A percentile compares a stretch with the other conserved stretches of the same genome.
These are phyloP conservation scores for Rhodotorula kratochvilovae DNA, from an alignment of 768 basidiomycete species.

Conservation along the genomic window DNA sequence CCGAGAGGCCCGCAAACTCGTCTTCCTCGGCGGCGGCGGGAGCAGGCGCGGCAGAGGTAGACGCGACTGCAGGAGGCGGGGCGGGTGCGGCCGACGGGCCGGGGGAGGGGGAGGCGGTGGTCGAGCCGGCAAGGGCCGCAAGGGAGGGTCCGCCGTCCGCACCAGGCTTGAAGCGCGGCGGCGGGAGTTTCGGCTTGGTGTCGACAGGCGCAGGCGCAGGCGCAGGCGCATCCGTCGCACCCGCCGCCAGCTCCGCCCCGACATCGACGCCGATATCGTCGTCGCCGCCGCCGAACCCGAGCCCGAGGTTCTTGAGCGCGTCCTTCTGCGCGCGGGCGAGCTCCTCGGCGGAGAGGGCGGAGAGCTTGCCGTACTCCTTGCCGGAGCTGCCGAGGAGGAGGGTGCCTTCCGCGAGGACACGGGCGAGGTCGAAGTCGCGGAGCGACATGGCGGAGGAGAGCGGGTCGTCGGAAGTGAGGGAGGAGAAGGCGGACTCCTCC, in stretches of 20 bases:
- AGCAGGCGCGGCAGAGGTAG: neutral
- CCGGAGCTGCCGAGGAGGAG: slow-evolving; percentile 87
- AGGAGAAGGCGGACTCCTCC: neutral
- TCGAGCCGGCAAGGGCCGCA: neutral
- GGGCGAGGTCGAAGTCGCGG: slow-evolving; percentile 71
- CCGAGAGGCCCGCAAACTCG: slow-evolving; percentile 59
- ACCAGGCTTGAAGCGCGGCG: slow-evolving; percentile 21
- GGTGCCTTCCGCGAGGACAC: slow-evolving; percentile 68
- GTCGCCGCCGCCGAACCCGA: slow-evolving; percentile 49
- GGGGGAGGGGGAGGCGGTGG: neutral
- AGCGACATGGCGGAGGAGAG: slow-evolving; percentile 53
- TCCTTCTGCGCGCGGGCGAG: slow-evolving; percentile 82
- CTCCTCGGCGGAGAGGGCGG: slow-evolving; percentile 53
- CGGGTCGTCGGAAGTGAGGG: slow-evolving; percentile 40
- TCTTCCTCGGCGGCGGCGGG: slow-evolving; percentile 36
- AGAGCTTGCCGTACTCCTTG: slow-evolving; percentile 63
- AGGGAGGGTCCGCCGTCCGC: neutral
- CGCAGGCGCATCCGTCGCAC: neutral
- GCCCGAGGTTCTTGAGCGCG: slow-evolving; percentile 78
- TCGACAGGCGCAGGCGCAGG: neutral
- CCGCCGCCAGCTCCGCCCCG: slow-evolving; percentile 30
- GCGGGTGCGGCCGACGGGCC: neutral
- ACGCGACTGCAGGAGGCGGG: neutral
- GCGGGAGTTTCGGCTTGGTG: slow-evolving; percentile 18
- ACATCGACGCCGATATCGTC: slow-evolving; percentile 39